Evolutionary conservation across 805 yeast species (phyloP).

Genomic region (Myxozyma geophila): DNA sequence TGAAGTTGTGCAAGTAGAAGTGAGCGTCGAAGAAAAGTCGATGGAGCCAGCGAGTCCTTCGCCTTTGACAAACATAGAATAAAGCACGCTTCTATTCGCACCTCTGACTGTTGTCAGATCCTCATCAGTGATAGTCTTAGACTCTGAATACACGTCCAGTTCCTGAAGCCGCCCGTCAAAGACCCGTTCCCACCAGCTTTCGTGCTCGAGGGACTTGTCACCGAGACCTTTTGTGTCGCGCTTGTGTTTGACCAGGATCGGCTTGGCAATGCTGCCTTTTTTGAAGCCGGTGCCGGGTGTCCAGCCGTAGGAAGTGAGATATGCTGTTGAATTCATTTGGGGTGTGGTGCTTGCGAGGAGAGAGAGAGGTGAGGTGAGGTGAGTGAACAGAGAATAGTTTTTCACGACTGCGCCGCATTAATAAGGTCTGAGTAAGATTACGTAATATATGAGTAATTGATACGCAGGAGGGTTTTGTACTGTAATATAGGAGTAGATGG

Average conservation of each 20-base stretch:
- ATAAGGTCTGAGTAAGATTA: too few species aligned
- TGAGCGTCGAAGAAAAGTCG: too few species aligned
- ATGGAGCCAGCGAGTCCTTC: conserved; percentile 79
- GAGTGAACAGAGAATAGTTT: too few species aligned
- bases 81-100: conserved; percentile 69
- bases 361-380: too few species aligned
- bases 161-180: conserved; percentile 91
- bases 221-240: conserved; percentile 92
- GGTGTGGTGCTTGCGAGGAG: too few species aligned
- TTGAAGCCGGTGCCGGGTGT: conserved; percentile 83
- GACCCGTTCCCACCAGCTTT: conserved; percentile 95
- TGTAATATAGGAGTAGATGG: too few species aligned
- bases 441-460: too few species aligned
- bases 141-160: conserved; percentile 57
- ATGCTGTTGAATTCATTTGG: conserved; percentile 75
- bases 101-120: conserved; percentile 49
- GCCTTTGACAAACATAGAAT: conserved; percentile 85
- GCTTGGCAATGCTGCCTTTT: conserved; percentile 79
- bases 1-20: too few species aligned
- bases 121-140: conserved; percentile 43
- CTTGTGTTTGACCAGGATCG: conserved; percentile 87
- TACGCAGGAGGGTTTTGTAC: too few species aligned
- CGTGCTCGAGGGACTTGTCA: conserved; percentile 71
- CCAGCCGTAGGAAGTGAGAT: conserved; percentile 86
- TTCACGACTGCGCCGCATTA: too few species aligned